phyloP scores from a whole-genome alignment of 228 moss, liverwort and hornwort genomes.

The Sphagnum fallax region DNA sequence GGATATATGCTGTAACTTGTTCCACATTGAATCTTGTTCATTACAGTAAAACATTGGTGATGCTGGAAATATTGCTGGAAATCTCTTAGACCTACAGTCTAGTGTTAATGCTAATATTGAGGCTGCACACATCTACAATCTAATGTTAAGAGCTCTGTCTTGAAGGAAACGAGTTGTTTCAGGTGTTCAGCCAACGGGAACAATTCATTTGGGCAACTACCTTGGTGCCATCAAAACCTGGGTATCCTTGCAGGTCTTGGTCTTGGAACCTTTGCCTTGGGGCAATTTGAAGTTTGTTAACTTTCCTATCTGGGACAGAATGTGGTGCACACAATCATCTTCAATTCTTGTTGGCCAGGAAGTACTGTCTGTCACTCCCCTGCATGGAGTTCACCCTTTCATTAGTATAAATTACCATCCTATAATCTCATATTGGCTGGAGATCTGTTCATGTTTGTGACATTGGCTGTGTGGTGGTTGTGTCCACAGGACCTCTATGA shows the following conservation, averaged over 20 bases:
- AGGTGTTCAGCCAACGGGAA: constrained; percentile 91
- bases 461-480: background rate
- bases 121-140: background rate
- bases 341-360: too few relatives aligned
- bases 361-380: too few relatives aligned
- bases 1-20: background rate
- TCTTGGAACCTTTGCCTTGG: background rate
- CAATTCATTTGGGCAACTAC: constrained; percentile 97
- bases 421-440: too few relatives aligned
- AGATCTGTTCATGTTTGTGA: too few relatives aligned
- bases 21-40: background rate
- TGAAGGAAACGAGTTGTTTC: constrained; percentile 95
- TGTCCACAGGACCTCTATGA: constrained; percentile 77
- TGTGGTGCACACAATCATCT: background rate
- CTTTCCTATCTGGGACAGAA: background rate
- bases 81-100: background rate
- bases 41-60: background rate
- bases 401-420: too few relatives aligned
- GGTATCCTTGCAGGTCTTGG: constrained; percentile 80
- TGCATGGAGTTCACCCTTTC: too few relatives aligned
- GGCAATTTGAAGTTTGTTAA: background rate
- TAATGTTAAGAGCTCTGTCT: constrained; percentile 10
- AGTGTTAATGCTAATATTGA: background rate
- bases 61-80: background rate
- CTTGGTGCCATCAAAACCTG: constrained; percentile 97